Evolutionary conservation across 768 basidiomycete species (phyloP).

Genomic region (Boletus rex-veris): DNA sequence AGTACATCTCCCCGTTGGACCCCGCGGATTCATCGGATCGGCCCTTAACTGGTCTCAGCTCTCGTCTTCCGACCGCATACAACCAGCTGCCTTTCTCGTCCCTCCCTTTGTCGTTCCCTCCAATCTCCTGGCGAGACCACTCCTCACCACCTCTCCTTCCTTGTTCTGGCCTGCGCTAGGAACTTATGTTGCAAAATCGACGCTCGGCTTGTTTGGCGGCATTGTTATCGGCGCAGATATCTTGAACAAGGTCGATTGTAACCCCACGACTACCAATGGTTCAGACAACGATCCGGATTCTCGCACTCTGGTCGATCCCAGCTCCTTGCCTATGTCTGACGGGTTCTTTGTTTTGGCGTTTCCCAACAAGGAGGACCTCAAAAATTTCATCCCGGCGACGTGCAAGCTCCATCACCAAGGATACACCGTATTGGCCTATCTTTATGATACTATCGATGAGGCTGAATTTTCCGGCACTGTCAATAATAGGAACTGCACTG

Average conservation of each 20-base stretch:
- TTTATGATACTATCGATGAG: conserved; percentile 25
- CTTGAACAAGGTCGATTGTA: background rate
- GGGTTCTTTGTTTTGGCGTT: conserved; percentile 37
- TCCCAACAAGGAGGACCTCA: conserved; percentile 34
- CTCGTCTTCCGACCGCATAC: conserved; percentile 28
- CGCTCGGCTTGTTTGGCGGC: conserved; percentile 36
- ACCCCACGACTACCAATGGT: background rate
- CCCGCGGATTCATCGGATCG: conserved; percentile 31
- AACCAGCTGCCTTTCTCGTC: conserved; percentile 47
- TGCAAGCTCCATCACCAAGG: conserved; percentile 36
- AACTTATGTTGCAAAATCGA: conserved; percentile 26
- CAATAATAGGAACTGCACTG: conserved; percentile 14
- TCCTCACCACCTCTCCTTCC: conserved; percentile 13
- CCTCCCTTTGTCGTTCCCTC: conserved; percentile 58
- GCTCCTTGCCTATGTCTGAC: conserved; percentile 1
- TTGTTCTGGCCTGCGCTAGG: conserved; percentile 26
- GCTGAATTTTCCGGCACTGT: background rate
- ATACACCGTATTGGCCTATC: conserved; percentile 29
- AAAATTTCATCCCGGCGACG: conserved; percentile 29
- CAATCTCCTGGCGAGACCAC: conserved; percentile 20
- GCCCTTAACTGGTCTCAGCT: conserved; percentile 31
- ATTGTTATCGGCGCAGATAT: conserved; percentile 29
- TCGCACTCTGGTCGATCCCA: background rate
- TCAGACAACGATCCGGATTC: background rate
- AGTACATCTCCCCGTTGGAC: conserved; percentile 40